Evolutionary conservation across 179 eudicot species (phyloP).

Genomic region (Amaranthus tricolor): DNA sequence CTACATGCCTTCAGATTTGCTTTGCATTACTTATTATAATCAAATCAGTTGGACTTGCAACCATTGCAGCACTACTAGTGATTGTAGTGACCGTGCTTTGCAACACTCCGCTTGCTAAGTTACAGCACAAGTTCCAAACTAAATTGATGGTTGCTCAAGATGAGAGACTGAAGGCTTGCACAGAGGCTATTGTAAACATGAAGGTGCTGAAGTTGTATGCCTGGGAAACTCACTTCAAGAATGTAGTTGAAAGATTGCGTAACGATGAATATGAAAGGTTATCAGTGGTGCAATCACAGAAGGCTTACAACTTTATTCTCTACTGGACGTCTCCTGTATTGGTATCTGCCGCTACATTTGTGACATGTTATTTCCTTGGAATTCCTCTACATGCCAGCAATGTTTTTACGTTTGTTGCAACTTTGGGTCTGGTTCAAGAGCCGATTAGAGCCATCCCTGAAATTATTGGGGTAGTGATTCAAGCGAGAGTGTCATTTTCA

Average conservation of each 20-base stretch:
- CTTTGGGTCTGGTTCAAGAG: constrained; percentile 14
- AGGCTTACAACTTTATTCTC: background rate
- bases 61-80: constrained; percentile 4
- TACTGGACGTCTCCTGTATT: constrained; percentile 14
- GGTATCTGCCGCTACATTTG: constrained; percentile 12
- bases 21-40: constrained; percentile 1
- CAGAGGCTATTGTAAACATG: constrained; percentile 14
- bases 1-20: constrained; percentile 12
- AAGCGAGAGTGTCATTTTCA: constrained; percentile 13
- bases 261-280: constrained; percentile 10
- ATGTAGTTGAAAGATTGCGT: background rate
- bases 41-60: constrained; percentile 10
- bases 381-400: constrained; percentile 19
- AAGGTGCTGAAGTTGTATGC: constrained; percentile 18
- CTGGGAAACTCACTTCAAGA: constrained; percentile 17
- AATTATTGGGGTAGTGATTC: constrained; percentile 3
- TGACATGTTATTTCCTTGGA: constrained; percentile 9
- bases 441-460: constrained; percentile 11
- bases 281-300: constrained; percentile 1
- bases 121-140: constrained; percentile 5
- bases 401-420: constrained; percentile 14
- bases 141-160: constrained; percentile 12
- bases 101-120: constrained; percentile 8
- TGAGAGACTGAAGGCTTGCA: constrained; percentile 5
- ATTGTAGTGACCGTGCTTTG: background rate